phyloP scores from a whole-genome alignment of 352 stramenopile genomes.

The Thalassiosira sp. region DNA sequence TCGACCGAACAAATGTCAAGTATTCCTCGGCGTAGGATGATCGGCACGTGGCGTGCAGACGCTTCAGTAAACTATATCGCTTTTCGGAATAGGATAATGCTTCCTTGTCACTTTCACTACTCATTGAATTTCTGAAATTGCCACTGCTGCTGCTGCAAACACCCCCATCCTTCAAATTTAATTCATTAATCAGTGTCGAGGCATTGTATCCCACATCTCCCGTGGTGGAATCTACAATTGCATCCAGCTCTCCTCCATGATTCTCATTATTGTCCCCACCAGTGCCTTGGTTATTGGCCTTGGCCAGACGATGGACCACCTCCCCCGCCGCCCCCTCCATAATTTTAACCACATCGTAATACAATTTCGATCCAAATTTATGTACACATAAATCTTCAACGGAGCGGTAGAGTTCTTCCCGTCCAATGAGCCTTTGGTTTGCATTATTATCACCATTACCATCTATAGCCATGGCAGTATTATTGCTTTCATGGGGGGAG shows the following conservation, averaged over 20 bases:
- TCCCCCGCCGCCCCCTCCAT: slow-evolving; percentile 56
- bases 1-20: slow-evolving; percentile 46
- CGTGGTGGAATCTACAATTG: slow-evolving; percentile 12
- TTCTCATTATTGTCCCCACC: not conserved
- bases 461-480: not conserved
- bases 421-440: not conserved
- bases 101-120: not conserved
- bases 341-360: slow-evolving; percentile 58
- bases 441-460: not conserved
- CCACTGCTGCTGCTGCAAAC: not conserved
- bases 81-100: slow-evolving; percentile 1
- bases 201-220: slow-evolving; percentile 58
- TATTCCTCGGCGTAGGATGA: slow-evolving; percentile 54
- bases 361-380: slow-evolving; percentile 66
- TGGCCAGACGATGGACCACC: slow-evolving; percentile 32
- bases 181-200: slow-evolving; percentile 20
- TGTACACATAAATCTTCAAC: slow-evolving; percentile 75
- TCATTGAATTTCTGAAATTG: not conserved
- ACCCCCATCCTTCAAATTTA: slow-evolving; percentile 17
- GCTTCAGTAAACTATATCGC: slow-evolving; percentile 42
- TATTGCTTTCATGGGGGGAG: not conserved
- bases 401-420: slow-evolving; percentile 68
- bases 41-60: slow-evolving; percentile 27
- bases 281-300: slow-evolving; percentile 30
- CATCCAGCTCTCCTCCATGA: slow-evolving; percentile 4